Base-by-base conservation (phyloP, 2,329 filamentous ascomycete genomes). In the Aspergillus pseudoglaucus region DNA sequence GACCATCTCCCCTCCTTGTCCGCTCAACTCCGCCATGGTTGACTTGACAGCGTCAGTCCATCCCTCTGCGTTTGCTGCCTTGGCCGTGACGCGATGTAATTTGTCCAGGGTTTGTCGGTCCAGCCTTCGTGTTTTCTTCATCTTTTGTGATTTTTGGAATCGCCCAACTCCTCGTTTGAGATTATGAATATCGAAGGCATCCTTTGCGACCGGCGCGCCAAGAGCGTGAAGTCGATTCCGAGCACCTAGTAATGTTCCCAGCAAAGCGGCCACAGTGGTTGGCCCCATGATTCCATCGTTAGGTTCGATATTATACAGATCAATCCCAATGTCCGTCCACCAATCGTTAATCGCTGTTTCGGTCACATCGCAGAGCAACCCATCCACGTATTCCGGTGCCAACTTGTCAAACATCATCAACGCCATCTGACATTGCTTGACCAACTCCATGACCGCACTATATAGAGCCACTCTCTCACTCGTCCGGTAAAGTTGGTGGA, bases 11-110 rank as follows among this genome's bases (percentile, higher is more conserved):
- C 90, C 90, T 46, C 91, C 85, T 65, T 96, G 95, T 12, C 93
- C 91, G 56, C 89, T 89, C 35, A 98, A 82, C 67, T 96, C 93
- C 15, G 87, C 90, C 42, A 97, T 87, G 0, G 91, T 96, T 3
- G 89, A 95, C 65, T 97, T 97, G 59, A 98, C 89, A 15, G 91
- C 90, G 60, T 88, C 88, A 14, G 85, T 87, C 88, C 91, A 96
- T 2, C 86, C 87, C 62, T 96, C 90, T 30, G 88, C 86, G 44
- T 85, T 87, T 2, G 90, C 90, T 27, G 89, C 90, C 65, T 95
- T 97, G 35, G 88, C 88, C 10, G 91, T 96, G n/a, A 78, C 81
- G 42, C 80, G 82, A 59, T 94, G 90, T 40, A 98, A 75, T 47
- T 81, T 83, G 47, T 90, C 82, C 32, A 97, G 73, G 0, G 91